Percentiles rank a stretch among this genome's conserved stretches.
Conservation (phyloP, 2,329 filamentous ascomycete genomes). For the Colletotrichum australisinense region DNA sequence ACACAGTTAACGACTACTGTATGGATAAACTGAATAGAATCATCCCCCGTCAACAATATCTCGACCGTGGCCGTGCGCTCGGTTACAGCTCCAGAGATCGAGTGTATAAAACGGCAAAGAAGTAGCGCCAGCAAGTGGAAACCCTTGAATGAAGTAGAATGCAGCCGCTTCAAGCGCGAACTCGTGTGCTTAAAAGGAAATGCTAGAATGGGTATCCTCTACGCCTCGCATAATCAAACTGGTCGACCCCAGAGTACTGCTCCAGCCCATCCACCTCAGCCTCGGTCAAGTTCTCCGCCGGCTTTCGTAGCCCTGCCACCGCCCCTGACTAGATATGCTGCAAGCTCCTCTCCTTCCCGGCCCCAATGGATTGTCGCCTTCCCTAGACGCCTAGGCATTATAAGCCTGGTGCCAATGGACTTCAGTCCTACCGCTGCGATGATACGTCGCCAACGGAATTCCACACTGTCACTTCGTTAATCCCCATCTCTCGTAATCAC, state of each 20-base stretch:
- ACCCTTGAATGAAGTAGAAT: neutral
- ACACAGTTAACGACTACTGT: neutral
- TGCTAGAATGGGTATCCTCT: constrained; percentile 21
- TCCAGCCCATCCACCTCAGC: neutral
- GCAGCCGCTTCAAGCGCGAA: neutral
- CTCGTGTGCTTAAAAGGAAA: neutral
- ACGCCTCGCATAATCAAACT: neutral
- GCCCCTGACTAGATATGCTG: too few species aligned
- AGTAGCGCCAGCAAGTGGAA: neutral
- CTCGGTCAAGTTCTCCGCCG: neutral
- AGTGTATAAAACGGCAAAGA: too few species aligned
- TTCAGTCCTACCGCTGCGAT: constrained; percentile 41
- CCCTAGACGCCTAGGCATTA: neutral
- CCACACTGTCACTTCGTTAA: constrained; percentile 37
- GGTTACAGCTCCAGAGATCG: too few species aligned
- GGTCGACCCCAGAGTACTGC: neutral
- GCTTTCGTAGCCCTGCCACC: too few species aligned
- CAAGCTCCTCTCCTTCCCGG: neutral
- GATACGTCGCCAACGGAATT: constrained; percentile 40
- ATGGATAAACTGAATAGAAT: neutral
- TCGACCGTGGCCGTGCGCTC: too few species aligned
- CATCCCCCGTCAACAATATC: too few species aligned
- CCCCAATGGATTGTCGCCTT: too few species aligned
- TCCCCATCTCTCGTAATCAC: neutral
- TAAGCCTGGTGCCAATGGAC: constrained; percentile 36